Evolutionary conservation across 139 green algal species (phyloP).

Genomic region (Picochlorum sp.): DNA sequence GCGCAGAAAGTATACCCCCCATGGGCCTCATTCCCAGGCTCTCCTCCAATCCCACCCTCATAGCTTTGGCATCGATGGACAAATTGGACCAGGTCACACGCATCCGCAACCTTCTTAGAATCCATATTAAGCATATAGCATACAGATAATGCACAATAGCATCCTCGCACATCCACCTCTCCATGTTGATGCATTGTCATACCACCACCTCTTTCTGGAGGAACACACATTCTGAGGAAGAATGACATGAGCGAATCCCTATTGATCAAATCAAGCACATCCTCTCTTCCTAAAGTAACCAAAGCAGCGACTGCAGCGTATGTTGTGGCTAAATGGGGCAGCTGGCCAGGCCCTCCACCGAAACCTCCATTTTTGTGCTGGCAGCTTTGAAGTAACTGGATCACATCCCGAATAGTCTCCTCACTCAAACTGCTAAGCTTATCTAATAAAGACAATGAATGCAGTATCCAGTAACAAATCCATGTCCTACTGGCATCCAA

Average conservation of each 20-base stretch:
- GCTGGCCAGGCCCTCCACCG: constrained; percentile 77
- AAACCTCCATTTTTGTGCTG: constrained; percentile 77
- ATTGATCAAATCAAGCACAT: constrained; percentile 55
- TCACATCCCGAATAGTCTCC: constrained; percentile 30
- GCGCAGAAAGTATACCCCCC: constrained; percentile 97
- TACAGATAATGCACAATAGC: constrained; percentile 81
- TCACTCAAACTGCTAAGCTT: not conserved
- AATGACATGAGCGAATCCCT: constrained; percentile 46
- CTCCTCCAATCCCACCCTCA: constrained; percentile 89
- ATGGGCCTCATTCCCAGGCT: constrained; percentile 94
- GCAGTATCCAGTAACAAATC: constrained; percentile 87
- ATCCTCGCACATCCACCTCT: constrained; percentile 85
- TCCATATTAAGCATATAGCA: constrained; percentile 70
- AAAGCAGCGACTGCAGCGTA: constrained; percentile 80
- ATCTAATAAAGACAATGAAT: constrained; percentile 75
- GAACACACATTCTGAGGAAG: constrained; percentile 64
- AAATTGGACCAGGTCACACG: constrained; percentile 50
- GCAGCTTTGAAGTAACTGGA: constrained; percentile 59
- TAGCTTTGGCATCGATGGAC: constrained; percentile 67
- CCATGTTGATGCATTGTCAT: constrained; percentile 87
- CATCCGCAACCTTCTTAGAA: constrained; percentile 35
- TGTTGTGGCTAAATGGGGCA: constrained; percentile 88
- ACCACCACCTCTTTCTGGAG: constrained; percentile 51
- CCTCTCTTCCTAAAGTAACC: constrained; percentile 65
- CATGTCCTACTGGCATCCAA: constrained; percentile 80